Evolutionary conservation across 768 basidiomycete species (phyloP), one percentile per base, ranked within the genome.

Genomic region (Russula earlei): DNA sequence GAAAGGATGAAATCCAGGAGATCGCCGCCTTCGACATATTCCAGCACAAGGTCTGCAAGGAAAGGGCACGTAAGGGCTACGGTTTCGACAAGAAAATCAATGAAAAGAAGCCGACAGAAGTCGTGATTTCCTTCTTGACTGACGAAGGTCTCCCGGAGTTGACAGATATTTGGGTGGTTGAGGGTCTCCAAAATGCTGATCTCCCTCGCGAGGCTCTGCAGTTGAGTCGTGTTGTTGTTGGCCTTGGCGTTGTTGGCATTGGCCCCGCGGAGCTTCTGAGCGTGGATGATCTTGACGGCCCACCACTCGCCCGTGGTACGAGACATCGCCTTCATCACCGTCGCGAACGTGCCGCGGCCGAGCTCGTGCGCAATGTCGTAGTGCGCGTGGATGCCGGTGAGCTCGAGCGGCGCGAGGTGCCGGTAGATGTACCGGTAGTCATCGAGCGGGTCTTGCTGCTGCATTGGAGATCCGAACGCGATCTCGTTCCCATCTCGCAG

Each of bases 331-430:
- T 85, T 88, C 73, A 84, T 79, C 19, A 97, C 95, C 10, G 85
- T 85, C 5, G 92, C 95, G 66, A 96, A 98, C 2, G 90, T 84
- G 9, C 95, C 95, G 63, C 84, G 85, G 51, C 95, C 95, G 3
- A 97, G 79, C 67, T 88, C 84, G 48, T 73, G 67, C 29, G 75
- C 73, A 38, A 87, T 64, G 59, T 88, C 86, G 66, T 90, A 90
- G 52, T 74, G 71, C 1, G 77, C 77, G 64, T 84, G 80, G 11
- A 90, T 69, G 3, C 83, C 84, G 74, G 20, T 69, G 69, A 0
- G 78, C 72, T 14, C 72, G 70, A 0, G 78, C 75, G 27, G 66
- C 6, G 83, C 82, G 11, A 77, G 74, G 60, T 84, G 81, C 10
- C 86, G 80, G 65, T 82, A 90, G 49, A 90, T 79, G 65, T 81